These are phyloP conservation scores for Selaginella moellendorffii DNA, from an alignment of 75 land plant genomes.

Conservation along the genomic window DNA sequence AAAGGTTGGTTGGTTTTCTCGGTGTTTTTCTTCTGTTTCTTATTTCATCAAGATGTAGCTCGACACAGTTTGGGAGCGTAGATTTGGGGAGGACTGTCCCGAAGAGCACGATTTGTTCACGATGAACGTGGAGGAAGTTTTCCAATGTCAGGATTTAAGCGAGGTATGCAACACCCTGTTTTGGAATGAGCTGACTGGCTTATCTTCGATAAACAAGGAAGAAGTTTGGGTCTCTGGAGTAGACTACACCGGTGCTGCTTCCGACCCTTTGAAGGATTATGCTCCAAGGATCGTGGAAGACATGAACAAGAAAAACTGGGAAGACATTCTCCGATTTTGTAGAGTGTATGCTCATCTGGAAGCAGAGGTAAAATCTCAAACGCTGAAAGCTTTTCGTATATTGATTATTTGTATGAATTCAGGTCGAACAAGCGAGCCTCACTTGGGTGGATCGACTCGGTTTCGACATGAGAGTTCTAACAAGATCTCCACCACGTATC, in stretches of 20 bases:
- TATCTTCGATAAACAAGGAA: slow-evolving; percentile 35
- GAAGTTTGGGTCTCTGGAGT: slow-evolving; percentile 50
- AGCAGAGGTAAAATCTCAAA: slow-evolving; percentile 35
- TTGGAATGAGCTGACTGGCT: not conserved
- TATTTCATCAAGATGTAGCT: not conserved
- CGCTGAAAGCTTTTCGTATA: not conserved
- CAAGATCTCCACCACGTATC: slow-evolving; percentile 25
- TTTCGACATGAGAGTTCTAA: slow-evolving; percentile 62
- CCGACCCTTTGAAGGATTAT: slow-evolving; percentile 70
- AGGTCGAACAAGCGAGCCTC: slow-evolving; percentile 70
- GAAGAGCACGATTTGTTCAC: slow-evolving; percentile 37
- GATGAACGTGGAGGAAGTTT: slow-evolving; percentile 44
- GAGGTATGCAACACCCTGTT: slow-evolving; percentile 40
- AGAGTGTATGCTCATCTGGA: slow-evolving; percentile 50
- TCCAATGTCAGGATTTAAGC: slow-evolving; percentile 60
- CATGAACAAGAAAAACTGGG: slow-evolving; percentile 60
- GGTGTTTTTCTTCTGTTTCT: not conserved
- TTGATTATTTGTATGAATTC: slow-evolving; percentile 1
- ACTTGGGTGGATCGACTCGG: slow-evolving; percentile 94
- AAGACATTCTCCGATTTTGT: slow-evolving; percentile 79
- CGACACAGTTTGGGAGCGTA: slow-evolving; percentile 37
- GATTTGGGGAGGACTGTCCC: slow-evolving; percentile 43
- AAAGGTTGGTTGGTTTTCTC: not conserved
- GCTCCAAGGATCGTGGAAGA: slow-evolving; percentile 64
- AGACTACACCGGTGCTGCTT: slow-evolving; percentile 49